phyloP scores from a whole-genome alignment of 1,284 basidiomycete species.

The Puccinia triticina region DNA sequence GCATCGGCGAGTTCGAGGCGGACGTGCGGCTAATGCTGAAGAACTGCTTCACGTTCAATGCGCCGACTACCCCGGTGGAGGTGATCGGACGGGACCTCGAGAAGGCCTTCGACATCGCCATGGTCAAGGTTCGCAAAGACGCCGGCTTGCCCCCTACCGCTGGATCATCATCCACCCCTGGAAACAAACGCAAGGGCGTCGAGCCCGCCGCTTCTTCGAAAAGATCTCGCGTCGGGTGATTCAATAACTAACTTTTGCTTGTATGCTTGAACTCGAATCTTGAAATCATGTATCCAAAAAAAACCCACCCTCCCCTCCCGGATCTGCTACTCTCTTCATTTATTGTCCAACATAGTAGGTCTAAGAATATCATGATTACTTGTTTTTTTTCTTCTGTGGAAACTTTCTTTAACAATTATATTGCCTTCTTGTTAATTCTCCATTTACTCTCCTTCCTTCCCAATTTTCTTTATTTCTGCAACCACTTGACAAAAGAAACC shows the following conservation, averaged over 20 bases:
- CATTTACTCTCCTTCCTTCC: not conserved
- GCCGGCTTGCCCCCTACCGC: not conserved
- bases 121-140: slow-evolving; percentile 53
- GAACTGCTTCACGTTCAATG: slow-evolving; percentile 85
- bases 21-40: slow-evolving; percentile 82
- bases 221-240: slow-evolving; percentile 22
- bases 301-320: too few species aligned
- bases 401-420: not conserved
- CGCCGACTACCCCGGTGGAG: slow-evolving; percentile 74
- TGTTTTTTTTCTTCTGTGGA: slow-evolving; percentile 1
- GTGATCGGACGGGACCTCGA: slow-evolving; percentile 60
- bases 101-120: slow-evolving; percentile 57
- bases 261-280: too few species aligned
- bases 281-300: not conserved
- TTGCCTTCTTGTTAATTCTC: too few species aligned
- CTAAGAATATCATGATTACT: not conserved
- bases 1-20: slow-evolving; percentile 73
- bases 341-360: not conserved
- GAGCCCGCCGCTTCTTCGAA: slow-evolving; percentile 6
- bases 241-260: too few species aligned
- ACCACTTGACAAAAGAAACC: not conserved
- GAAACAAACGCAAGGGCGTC: slow-evolving; percentile 33
- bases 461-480: not conserved
- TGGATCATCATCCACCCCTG: not conserved
- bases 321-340: too few species aligned